Conservation (phyloP, 129 eudicot genomes). For the sunflower (Helianthus annuus) region HanXRQr2.0-SUNRISE NC_035442.2:173332409-173332908, state of each 20-base stretch:
- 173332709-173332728: neutral
- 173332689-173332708: slow-evolving; percentile 10
- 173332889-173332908: too few species aligned
- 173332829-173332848: too few species aligned
- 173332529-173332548: too few species aligned
- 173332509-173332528: neutral
- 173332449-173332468: neutral
- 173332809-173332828: neutral
- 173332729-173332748: neutral
- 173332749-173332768: slow-evolving; percentile 1
- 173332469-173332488: neutral
- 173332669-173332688: slow-evolving; percentile 7
- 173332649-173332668: slow-evolving; percentile 13
- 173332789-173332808: neutral
- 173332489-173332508: neutral
- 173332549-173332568: neutral
- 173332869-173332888: too few species aligned
- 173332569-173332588: neutral
- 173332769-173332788: neutral
- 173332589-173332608: neutral
- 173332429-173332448: neutral
- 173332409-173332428: slow-evolving; percentile 1
- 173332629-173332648: neutral
- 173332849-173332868: too few species aligned
- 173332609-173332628: neutral